A percentile compares a stretch with the other conserved stretches of the same genome.
Evolutionary conservation across 306 rosid species (phyloP).

Genomic region (Malus orientalis): DNA sequence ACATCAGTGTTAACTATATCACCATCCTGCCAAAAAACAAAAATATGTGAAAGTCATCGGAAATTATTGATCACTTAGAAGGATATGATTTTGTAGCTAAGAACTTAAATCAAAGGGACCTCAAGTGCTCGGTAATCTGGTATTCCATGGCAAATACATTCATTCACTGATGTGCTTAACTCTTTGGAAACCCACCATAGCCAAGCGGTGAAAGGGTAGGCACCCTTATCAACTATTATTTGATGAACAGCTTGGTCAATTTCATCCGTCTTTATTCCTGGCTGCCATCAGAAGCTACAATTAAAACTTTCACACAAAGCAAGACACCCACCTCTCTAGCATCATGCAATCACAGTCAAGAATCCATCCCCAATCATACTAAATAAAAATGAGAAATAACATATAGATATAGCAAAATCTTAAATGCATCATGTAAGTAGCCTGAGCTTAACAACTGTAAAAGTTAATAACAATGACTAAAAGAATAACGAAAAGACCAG

Average conservation of each 20-base stretch:
- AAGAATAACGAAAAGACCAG: background rate
- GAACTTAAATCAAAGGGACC: conserved; percentile 34
- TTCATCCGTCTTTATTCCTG: conserved; percentile 87
- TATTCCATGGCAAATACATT: conserved; percentile 93
- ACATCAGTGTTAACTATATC: conserved; percentile 89
- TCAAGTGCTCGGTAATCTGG: conserved; percentile 83
- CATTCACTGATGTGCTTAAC: conserved; percentile 96
- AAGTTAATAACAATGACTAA: background rate
- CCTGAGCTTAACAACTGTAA: background rate
- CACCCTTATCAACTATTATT: conserved; percentile 88
- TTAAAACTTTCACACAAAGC: conserved; percentile 23
- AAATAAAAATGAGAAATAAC: background rate
- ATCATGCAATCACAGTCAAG: background rate
- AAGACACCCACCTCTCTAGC: background rate
- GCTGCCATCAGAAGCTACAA: conserved; percentile 69
- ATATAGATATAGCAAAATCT: background rate
- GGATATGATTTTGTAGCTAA: conserved; percentile 6
- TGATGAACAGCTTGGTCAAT: conserved; percentile 91
- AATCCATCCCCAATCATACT: background rate
- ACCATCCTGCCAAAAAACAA: conserved; percentile 64
- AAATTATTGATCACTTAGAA: background rate
- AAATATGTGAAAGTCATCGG: background rate
- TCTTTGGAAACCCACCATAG: conserved; percentile 92
- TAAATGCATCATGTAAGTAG: background rate
- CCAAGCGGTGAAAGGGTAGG: conserved; percentile 94